A percentile compares a stretch with the other conserved stretches of the same genome.
Conservation (phyloP, 2,329 filamentous ascomycete genomes). For the Aspergillus jensenii region DNA sequence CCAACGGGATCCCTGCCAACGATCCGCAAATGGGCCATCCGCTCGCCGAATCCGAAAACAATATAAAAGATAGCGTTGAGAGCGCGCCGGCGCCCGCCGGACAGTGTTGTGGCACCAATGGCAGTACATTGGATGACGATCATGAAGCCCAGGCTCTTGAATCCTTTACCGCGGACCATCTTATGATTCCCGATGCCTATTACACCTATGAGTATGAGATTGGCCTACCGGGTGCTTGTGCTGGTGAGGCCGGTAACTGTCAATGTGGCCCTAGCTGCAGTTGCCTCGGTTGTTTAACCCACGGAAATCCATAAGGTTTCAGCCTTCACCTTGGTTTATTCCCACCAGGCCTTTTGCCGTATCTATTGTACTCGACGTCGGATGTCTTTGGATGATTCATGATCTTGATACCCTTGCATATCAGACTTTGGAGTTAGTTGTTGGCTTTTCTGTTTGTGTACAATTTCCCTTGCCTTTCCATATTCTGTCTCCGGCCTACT, state of each 20-base stretch:
- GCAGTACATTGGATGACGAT: conserved; percentile 22
- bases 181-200: conserved; percentile 45
- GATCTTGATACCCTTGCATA: conserved; percentile 32
- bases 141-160: conserved; percentile 27
- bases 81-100: conserved; percentile 2
- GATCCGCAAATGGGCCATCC: conserved; percentile 20
- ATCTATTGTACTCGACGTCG: conserved; percentile 5
- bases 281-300: conserved; percentile 54
- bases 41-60: conserved; percentile 16
- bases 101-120: neutral
- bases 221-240: conserved; percentile 41
- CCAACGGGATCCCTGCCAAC: conserved; percentile 16
- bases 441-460: conserved; percentile 9
- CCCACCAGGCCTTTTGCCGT: neutral
- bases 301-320: conserved; percentile 51
- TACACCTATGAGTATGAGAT: conserved; percentile 45
- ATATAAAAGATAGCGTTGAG: conserved; percentile 15
- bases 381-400: conserved; percentile 22
- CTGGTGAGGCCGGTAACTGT: conserved; percentile 51
- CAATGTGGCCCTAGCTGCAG: conserved; percentile 53
- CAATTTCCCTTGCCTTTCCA: neutral
- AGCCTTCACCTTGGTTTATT: neutral
- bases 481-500: neutral
- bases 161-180: conserved; percentile 23
- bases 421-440: conserved; percentile 13